These are phyloP conservation scores for Infundibulicybe gibba DNA, from an alignment of 768 basidiomycete genomes.

Conservation along the genomic window DNA sequence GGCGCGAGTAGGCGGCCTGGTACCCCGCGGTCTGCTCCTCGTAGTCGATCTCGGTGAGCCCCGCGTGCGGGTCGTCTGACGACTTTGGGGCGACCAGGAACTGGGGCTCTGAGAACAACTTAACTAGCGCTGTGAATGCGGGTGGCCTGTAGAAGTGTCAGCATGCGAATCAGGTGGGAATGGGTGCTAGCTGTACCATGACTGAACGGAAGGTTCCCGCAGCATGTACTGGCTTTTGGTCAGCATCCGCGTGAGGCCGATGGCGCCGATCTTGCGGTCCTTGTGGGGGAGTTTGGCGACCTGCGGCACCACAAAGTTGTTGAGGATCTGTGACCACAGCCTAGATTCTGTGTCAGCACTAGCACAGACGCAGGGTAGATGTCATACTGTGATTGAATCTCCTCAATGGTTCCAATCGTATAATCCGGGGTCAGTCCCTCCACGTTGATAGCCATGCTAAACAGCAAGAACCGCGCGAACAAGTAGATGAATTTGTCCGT, in stretches of 20 bases:
- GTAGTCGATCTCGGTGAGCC: constrained; percentile 76
- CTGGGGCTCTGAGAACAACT: constrained; percentile 77
- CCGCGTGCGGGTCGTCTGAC: constrained; percentile 48
- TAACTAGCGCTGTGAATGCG: constrained; percentile 65
- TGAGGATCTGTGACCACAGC: constrained; percentile 78
- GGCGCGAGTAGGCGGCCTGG: constrained; percentile 89
- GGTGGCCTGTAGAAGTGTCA: constrained; percentile 48
- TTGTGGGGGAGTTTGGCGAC: constrained; percentile 75
- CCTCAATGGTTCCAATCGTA: constrained; percentile 73
- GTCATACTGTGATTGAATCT: constrained; percentile 74
- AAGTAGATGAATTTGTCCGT: constrained; percentile 85
- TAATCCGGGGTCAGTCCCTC: constrained; percentile 77
- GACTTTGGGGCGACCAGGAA: constrained; percentile 44
- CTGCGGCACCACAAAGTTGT: constrained; percentile 77
- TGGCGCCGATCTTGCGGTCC: constrained; percentile 80
- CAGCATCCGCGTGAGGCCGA: constrained; percentile 77
- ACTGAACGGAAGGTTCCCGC: constrained; percentile 52
- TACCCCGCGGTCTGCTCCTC: constrained; percentile 91
- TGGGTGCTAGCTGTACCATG: constrained; percentile 49
- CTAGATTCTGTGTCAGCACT: constrained; percentile 16
- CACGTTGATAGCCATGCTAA: constrained; percentile 70
- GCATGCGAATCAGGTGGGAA: background rate
- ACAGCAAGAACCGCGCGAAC: constrained; percentile 77
- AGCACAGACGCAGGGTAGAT: background rate
- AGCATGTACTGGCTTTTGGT: constrained; percentile 73